Evolutionary conservation across 1,284 basidiomycete species (phyloP).

Genomic region (Mycosarcoma mackinlayi): DNA sequence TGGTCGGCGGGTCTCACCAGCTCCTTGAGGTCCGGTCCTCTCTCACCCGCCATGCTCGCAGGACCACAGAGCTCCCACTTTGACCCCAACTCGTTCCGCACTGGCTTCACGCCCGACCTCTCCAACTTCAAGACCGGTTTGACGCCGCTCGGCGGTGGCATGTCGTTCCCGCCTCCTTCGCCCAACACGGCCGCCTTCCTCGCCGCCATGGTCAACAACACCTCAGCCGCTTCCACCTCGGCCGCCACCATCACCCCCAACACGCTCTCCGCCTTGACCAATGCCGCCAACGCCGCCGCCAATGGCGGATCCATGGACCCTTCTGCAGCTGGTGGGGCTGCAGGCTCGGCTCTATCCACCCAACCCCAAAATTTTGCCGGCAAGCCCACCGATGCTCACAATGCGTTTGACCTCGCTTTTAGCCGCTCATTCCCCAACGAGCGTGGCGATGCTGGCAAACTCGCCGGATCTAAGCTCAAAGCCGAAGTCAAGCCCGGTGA

Average conservation of each 20-base stretch:
- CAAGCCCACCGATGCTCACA: slow-evolving; percentile 34
- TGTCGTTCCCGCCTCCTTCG: slow-evolving; percentile 78
- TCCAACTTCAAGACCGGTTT: slow-evolving; percentile 70
- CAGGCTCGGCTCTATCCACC: slow-evolving; percentile 23
- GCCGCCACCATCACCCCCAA: slow-evolving; percentile 80
- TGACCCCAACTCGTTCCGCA: slow-evolving; percentile 75
- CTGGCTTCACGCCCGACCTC: slow-evolving; percentile 81
- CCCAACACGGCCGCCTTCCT: slow-evolving; percentile 93
- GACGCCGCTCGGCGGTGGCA: slow-evolving; percentile 72
- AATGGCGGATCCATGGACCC: slow-evolving; percentile 28
- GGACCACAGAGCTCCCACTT: slow-evolving; percentile 77
- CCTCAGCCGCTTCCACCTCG: slow-evolving; percentile 36
- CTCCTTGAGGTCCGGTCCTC: slow-evolving; percentile 87
- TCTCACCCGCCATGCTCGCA: slow-evolving; percentile 93
- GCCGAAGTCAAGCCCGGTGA: slow-evolving; percentile 21
- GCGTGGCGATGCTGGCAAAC: slow-evolving; percentile 11
- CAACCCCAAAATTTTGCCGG: slow-evolving; percentile 48
- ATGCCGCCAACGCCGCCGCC: slow-evolving; percentile 15
- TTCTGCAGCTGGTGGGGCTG: slow-evolving; percentile 1
- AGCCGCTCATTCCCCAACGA: slow-evolving; percentile 38
- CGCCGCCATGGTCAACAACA: slow-evolving; percentile 84
- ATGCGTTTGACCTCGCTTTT: slow-evolving; percentile 57
- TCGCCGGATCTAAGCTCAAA: slow-evolving; percentile 42
- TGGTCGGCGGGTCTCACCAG: slow-evolving; percentile 65
- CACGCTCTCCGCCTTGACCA: slow-evolving; percentile 71